Percentiles rank a stretch among this genome's conserved stretches.
Conservation (phyloP, 495 filamentous ascomycete genomes). For the Cairneyella variabilis region DNA sequence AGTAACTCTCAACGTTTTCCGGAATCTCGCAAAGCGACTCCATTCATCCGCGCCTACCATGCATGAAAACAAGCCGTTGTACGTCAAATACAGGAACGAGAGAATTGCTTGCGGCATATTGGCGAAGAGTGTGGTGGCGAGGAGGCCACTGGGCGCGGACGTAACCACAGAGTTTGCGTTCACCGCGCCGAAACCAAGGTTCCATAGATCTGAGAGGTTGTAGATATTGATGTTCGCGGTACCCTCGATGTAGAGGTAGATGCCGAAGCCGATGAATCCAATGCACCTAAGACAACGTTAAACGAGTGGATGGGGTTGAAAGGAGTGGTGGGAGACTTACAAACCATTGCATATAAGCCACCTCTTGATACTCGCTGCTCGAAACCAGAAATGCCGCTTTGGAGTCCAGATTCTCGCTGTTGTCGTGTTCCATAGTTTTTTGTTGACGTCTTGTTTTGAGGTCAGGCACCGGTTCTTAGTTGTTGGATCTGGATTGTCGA, state of each 20-base stretch:
- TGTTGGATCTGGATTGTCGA: slow-evolving; percentile 36
- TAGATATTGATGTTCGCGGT: background rate
- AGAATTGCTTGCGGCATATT: slow-evolving; percentile 42
- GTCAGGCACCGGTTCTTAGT: slow-evolving; percentile 32
- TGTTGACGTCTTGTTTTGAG: slow-evolving; percentile 2
- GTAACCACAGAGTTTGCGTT: slow-evolving; percentile 1
- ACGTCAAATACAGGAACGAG: slow-evolving; percentile 35
- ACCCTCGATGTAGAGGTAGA: background rate
- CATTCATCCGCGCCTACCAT: slow-evolving; percentile 32
- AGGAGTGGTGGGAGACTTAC: background rate
- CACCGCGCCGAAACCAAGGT: slow-evolving; percentile 13
- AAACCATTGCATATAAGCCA: slow-evolving; percentile 16
- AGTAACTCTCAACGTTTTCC: slow-evolving; percentile 44
- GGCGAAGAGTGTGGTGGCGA: slow-evolving; percentile 28
- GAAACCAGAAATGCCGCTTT: slow-evolving; percentile 12
- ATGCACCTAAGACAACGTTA: background rate
- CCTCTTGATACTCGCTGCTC: slow-evolving; percentile 11
- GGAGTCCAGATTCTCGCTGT: slow-evolving; percentile 3
- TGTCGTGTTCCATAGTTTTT: slow-evolving; percentile 4
- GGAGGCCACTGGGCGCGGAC: background rate
- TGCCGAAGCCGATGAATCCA: background rate
- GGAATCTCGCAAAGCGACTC: slow-evolving; percentile 19
- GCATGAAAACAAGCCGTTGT: slow-evolving; percentile 37
- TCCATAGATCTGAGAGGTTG: background rate
- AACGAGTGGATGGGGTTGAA: background rate